Evolutionary conservation across 2,329 filamentous ascomycete species (phyloP).

Genomic region (Penicillium psychrosexuale): DNA sequence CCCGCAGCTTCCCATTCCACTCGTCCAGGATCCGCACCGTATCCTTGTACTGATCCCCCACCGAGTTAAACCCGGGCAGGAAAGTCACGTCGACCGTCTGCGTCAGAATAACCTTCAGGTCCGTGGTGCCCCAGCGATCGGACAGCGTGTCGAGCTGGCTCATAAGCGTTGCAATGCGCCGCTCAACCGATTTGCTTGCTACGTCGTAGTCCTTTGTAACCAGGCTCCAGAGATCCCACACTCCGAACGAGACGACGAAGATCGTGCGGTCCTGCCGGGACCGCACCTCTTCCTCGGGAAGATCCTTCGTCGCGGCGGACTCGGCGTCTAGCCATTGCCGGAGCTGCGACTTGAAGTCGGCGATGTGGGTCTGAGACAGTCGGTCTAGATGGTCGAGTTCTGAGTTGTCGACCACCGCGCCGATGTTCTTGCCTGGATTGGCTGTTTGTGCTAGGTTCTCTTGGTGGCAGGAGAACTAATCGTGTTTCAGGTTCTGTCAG

Average conservation of each 20-base stretch:
- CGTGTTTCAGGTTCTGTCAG: not conserved
- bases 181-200: constrained; percentile 27
- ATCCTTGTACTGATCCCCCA: constrained; percentile 31
- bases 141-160: constrained; percentile 32
- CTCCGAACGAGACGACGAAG: constrained; percentile 38
- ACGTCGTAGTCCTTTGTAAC: constrained; percentile 26
- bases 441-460: constrained; percentile 35
- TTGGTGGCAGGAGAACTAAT: constrained; percentile 34
- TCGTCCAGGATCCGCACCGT: constrained; percentile 31
- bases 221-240: constrained; percentile 42
- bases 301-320: constrained; percentile 17
- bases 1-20: constrained; percentile 36
- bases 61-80: constrained; percentile 34
- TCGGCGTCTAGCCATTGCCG: constrained; percentile 37
- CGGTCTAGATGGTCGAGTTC: constrained; percentile 27
- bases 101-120: constrained; percentile 39
- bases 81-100: constrained; percentile 41
- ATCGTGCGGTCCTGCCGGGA: constrained; percentile 32
- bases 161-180: constrained; percentile 35
- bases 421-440: constrained; percentile 27
- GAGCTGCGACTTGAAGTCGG: constrained; percentile 39
- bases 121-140: constrained; percentile 25
- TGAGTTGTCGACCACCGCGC: constrained; percentile 35
- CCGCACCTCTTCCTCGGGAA: constrained; percentile 24
- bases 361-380: constrained; percentile 27